Conservation (phyloP, 1,284 basidiomycete genomes). For the Naganishia sp. region DNA sequence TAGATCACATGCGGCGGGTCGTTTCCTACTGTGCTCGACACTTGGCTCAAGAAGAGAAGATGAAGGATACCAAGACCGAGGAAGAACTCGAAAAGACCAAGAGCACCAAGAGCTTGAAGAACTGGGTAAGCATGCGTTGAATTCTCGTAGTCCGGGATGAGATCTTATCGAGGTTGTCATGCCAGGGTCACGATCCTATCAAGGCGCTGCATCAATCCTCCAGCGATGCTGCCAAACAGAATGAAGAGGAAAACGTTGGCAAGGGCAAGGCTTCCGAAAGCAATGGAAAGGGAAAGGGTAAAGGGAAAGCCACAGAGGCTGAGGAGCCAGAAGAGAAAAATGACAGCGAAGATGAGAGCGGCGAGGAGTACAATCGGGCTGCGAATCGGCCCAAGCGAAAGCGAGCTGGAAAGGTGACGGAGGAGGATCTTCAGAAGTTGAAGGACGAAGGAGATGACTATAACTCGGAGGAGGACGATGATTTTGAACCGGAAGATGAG, state of each 20-base stretch:
- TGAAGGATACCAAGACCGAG: slow-evolving; percentile 48
- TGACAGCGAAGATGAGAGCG: slow-evolving; percentile 4
- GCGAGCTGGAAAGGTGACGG: slow-evolving; percentile 12
- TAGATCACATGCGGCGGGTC: slow-evolving; percentile 50
- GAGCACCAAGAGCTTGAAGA: slow-evolving; percentile 49
- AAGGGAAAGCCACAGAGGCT: slow-evolving; percentile 35
- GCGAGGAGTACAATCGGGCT: slow-evolving; percentile 5
- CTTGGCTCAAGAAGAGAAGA: slow-evolving; percentile 49
- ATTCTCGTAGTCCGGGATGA: background rate
- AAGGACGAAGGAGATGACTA: slow-evolving; percentile 32
- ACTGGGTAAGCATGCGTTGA: slow-evolving; percentile 42
- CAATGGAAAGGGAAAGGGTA: slow-evolving; percentile 33
- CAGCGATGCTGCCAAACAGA: slow-evolving; percentile 32
- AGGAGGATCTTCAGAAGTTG: slow-evolving; percentile 15
- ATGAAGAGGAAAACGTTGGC: slow-evolving; percentile 29
- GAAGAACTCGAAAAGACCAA: slow-evolving; percentile 52
- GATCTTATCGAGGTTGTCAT: slow-evolving; percentile 2
- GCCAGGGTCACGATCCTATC: slow-evolving; percentile 47
- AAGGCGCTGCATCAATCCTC: slow-evolving; percentile 39
- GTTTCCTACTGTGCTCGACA: slow-evolving; percentile 53
- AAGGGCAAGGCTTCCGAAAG: slow-evolving; percentile 26
- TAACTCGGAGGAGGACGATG: slow-evolving; percentile 38
- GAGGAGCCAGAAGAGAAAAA: slow-evolving; percentile 17
- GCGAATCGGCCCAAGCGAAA: slow-evolving; percentile 28
- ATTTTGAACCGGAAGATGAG: slow-evolving; percentile 29